Conservation (phyloP, 768 basidiomycete genomes). For the Sarcomyxa edulis region DNA sequence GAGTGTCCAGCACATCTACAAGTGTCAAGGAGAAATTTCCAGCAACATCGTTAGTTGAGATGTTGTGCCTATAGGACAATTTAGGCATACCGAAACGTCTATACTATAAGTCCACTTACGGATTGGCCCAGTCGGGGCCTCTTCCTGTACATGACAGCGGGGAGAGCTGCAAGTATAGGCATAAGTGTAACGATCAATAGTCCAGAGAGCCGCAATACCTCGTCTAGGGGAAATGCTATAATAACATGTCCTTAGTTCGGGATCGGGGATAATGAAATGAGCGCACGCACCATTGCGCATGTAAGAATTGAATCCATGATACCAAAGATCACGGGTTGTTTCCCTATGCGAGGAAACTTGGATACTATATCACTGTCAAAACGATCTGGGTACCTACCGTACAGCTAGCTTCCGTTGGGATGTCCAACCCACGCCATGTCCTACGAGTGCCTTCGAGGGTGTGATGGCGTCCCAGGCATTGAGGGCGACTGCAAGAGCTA, state of each 20-base stretch:
- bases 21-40: slow-evolving; percentile 90
- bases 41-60: slow-evolving; percentile 85
- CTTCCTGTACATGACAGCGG: slow-evolving; percentile 83
- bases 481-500: slow-evolving; percentile 31
- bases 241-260: slow-evolving; percentile 9
- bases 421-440: slow-evolving; percentile 46
- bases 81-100: slow-evolving; percentile 7
- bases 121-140: slow-evolving; percentile 83
- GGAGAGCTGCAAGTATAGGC: slow-evolving; percentile 50
- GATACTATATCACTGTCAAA: background rate
- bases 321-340: slow-evolving; percentile 73
- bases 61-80: slow-evolving; percentile 48
- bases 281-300: slow-evolving; percentile 67
- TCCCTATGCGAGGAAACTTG: slow-evolving; percentile 38
- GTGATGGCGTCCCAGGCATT: slow-evolving; percentile 26
- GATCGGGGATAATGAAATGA: slow-evolving; percentile 3
- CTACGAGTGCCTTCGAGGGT: slow-evolving; percentile 26
- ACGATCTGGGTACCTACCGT: slow-evolving; percentile 36
- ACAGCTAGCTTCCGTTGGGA: slow-evolving; percentile 47
- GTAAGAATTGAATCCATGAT: slow-evolving; percentile 87
- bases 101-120: slow-evolving; percentile 43
- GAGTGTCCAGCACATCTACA: slow-evolving; percentile 78
- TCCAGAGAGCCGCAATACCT: slow-evolving; percentile 39
- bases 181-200: background rate
- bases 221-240: slow-evolving; percentile 80